phyloP scores from a whole-genome alignment of 345 rosid genomes.

The Diplotaxis tenuifolia region DNA sequence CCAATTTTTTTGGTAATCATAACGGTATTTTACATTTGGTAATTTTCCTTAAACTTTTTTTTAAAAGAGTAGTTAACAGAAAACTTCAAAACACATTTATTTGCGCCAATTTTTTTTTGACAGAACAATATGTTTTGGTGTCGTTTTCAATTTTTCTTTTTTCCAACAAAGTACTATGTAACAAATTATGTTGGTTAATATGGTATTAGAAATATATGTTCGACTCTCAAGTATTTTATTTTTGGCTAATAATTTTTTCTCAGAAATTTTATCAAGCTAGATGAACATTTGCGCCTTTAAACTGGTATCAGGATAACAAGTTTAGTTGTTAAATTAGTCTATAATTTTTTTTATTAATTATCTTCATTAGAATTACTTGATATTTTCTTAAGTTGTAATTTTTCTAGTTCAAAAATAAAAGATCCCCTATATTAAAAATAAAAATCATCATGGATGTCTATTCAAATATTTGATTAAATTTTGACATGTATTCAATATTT shows the following conservation, averaged over 20 bases:
- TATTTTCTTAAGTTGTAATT: neutral
- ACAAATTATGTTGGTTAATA: neutral
- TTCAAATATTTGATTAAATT: neutral
- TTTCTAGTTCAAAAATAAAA: neutral
- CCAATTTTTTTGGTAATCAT: too few species aligned
- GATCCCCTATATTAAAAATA: neutral
- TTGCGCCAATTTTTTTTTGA: neutral
- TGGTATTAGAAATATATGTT: neutral
- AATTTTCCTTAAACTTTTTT: neutral
- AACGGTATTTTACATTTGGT: neutral
- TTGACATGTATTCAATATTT: neutral
- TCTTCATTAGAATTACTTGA: neutral
- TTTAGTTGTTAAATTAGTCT: neutral
- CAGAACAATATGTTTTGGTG: neutral
- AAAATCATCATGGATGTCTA: neutral
- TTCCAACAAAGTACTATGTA: neutral
- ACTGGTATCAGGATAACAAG: neutral
- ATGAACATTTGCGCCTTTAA: neutral
- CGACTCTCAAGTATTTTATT: neutral
- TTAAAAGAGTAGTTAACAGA: neutral
- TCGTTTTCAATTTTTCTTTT: neutral
- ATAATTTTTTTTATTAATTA: neutral
- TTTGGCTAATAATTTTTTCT: neutral
- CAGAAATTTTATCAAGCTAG: neutral
- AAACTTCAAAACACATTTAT: neutral